phyloP scores from a whole-genome alignment of 1,284 basidiomycete species.

The Leccinum griseonigrum region DNA sequence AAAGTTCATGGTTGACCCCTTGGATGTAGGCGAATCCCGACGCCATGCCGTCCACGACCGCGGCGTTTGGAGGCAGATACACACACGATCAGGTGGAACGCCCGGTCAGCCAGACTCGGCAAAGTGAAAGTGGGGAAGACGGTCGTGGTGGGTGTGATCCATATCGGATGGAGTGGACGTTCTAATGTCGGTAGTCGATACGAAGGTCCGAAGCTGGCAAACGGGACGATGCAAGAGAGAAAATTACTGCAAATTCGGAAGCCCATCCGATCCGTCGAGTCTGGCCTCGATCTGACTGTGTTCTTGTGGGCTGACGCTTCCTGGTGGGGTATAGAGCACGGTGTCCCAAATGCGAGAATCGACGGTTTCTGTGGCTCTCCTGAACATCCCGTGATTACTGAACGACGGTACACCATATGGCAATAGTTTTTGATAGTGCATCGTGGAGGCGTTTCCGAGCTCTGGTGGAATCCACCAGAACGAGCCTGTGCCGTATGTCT shows the following conservation, averaged over 20 bases:
- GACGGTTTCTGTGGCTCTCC: constrained; percentile 25
- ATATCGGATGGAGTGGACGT: constrained; percentile 62
- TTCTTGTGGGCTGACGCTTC: constrained; percentile 66
- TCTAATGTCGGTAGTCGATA: constrained; percentile 48
- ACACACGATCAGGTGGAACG: constrained; percentile 69
- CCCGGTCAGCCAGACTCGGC: constrained; percentile 8
- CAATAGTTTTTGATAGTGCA: constrained; percentile 91
- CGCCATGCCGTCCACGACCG: constrained; percentile 48
- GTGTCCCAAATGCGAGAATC: constrained; percentile 44
- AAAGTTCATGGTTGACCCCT: constrained; percentile 87
- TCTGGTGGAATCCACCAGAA: constrained; percentile 92
- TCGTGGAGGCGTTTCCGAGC: constrained; percentile 95
- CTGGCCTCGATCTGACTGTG: constrained; percentile 65
- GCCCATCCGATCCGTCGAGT: constrained; percentile 74
- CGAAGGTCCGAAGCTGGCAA: constrained; percentile 29
- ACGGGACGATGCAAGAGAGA: not conserved
- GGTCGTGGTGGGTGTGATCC: constrained; percentile 60
- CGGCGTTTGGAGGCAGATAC: constrained; percentile 77
- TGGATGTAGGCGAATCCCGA: constrained; percentile 79
- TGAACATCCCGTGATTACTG: constrained; percentile 68
- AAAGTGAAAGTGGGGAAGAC: constrained; percentile 45
- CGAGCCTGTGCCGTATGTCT: constrained; percentile 47
- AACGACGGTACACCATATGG: constrained; percentile 95
- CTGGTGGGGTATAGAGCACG: constrained; percentile 63
- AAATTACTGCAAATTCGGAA: constrained; percentile 49